Percentiles rank a stretch among this genome's conserved stretches.
Conservation (phyloP, 495 filamentous ascomycete genomes). For the Melanomma pulvis-pyrius region DNA sequence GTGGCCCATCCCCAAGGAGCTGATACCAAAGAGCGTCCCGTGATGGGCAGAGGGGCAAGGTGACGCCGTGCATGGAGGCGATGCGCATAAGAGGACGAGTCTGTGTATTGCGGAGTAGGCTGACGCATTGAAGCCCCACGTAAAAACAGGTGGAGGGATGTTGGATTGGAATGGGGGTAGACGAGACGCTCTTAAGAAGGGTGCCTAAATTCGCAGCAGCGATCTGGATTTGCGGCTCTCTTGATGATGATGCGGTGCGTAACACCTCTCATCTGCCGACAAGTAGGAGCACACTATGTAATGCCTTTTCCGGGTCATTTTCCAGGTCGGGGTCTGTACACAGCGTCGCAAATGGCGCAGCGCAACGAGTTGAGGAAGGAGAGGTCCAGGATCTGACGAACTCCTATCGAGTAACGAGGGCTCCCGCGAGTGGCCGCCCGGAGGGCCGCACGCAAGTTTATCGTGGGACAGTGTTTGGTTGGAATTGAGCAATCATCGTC, state of each 20-base stretch:
- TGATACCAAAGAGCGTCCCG: background rate
- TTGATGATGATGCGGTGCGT: background rate
- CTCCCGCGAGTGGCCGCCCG: background rate
- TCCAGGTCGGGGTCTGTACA: background rate
- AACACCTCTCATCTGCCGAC: background rate
- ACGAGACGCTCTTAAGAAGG: background rate
- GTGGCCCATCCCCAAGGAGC: background rate
- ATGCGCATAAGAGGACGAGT: background rate
- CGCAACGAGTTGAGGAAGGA: background rate
- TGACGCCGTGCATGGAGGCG: background rate
- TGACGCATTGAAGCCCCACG: background rate
- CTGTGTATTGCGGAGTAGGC: background rate
- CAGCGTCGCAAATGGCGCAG: background rate
- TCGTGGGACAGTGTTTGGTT: slow-evolving; percentile 28
- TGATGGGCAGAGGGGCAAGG: background rate
- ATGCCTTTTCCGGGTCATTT: background rate
- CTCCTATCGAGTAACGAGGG: slow-evolving; percentile 36
- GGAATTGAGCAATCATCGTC: slow-evolving; percentile 24
- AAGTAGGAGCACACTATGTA: background rate
- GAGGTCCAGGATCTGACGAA: slow-evolving; percentile 6
- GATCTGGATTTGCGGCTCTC: background rate
- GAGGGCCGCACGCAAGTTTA: slow-evolving; percentile 17
- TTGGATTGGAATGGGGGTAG: background rate
- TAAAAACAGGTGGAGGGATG: background rate
- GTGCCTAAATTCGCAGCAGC: background rate